These are phyloP conservation scores for Epithele typhae DNA, from an alignment of 768 basidiomycete species.

Conservation along the genomic window DNA sequence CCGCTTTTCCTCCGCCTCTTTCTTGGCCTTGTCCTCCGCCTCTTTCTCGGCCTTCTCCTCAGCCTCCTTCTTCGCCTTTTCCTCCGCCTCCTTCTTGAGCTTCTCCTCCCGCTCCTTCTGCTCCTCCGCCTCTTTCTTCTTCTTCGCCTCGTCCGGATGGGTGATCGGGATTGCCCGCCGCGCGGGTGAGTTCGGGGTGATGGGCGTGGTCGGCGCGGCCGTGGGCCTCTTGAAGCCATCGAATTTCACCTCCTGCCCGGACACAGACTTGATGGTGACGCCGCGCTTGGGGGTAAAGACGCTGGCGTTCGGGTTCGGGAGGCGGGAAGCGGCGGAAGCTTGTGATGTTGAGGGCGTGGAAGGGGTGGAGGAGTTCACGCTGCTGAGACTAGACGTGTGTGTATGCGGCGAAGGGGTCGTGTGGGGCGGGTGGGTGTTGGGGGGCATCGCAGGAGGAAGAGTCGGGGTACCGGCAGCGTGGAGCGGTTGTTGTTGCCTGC, in stretches of 20 bases:
- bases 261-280: slow-evolving; percentile 53
- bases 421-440: slow-evolving; percentile 40
- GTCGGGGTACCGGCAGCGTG: slow-evolving; percentile 69
- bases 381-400: slow-evolving; percentile 40
- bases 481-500: slow-evolving; percentile 48
- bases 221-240: slow-evolving; percentile 49
- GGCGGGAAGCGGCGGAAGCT: slow-evolving; percentile 31
- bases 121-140: slow-evolving; percentile 25
- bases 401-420: slow-evolving; percentile 42
- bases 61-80: slow-evolving; percentile 41
- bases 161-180: slow-evolving; percentile 21
- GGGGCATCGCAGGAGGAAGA: slow-evolving; percentile 51
- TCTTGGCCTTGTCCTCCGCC: slow-evolving; percentile 36
- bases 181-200: slow-evolving; percentile 36
- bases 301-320: slow-evolving; percentile 59
- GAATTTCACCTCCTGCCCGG: slow-evolving; percentile 63
- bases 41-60: slow-evolving; percentile 27
- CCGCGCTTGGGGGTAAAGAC: slow-evolving; percentile 52
- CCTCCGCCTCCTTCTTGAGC: slow-evolving; percentile 36
- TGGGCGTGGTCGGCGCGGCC: slow-evolving; percentile 30
- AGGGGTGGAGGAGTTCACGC: slow-evolving; percentile 55
- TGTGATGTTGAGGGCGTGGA: slow-evolving; percentile 55
- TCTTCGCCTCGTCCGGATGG: slow-evolving; percentile 47
- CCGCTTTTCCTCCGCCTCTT: slow-evolving; percentile 35
- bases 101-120: slow-evolving; percentile 33